Evolutionary conservation across 495 filamentous ascomycete species (phyloP), one percentile per base, ranked within the genome.

Genomic region (Rhypophila decipiens): DNA sequence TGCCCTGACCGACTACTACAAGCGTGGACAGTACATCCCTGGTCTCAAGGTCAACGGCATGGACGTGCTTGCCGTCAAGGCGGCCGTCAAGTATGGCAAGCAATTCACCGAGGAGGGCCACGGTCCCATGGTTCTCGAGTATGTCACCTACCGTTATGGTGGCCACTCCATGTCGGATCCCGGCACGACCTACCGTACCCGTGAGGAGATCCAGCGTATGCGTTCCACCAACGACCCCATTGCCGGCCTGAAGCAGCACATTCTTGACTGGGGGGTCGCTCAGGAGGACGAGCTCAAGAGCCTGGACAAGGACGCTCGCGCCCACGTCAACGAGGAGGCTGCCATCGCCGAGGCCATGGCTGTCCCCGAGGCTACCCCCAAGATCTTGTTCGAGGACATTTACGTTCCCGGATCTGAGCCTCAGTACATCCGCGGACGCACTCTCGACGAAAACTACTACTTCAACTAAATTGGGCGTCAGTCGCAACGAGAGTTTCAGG

Each of bases 101-200:
- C 73, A 91, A 58, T 94, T 83, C 74, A 83, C 86, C 50, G 66
- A 74, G 47, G 73, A 78, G 47, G 90, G 85, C 64, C 87, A 94
- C 57, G 90, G 94, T 31, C 93, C 93, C 42, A 75, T 98, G 42
- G 94, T 98, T 60, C 82, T 95, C 69, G 93, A 98, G 74, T 98
- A 95, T 70, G 91, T 98, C 63, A 98, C 93, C 59, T 98, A 98
- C 84, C 85, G 93, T 49, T 98, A 98, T 69, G 93, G 93, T 64
- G 93, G 93, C 39, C 93, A 98, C 83, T 94, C 87, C 66, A 98
- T 98, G 93, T 95, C 88, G 65, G 93, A 98, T 69, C 93, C 93
- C 47, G 93, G 93, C 67, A 98, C 93, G 64, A 98, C 93, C 55
- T 98, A 98, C 82, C 86, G 93, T 61, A 96, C 89, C 58, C 90